phyloP scores from a whole-genome alignment of 495 filamentous ascomycete genomes.

The Umbilicaria muhlenbergii region DNA sequence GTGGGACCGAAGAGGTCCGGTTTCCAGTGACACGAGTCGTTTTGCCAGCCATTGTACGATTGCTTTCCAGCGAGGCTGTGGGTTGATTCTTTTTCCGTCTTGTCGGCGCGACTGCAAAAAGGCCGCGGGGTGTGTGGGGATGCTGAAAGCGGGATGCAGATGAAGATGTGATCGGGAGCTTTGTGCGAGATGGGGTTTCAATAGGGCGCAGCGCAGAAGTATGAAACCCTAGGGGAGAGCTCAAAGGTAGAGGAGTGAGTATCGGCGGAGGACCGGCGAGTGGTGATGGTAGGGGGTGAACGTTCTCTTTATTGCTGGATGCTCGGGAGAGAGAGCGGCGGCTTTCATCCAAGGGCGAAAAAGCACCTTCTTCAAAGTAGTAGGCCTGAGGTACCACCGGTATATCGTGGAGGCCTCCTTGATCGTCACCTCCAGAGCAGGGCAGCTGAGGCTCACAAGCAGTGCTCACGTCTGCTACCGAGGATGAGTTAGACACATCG shows the following conservation, averaged over 20 bases:
- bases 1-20: not conserved
- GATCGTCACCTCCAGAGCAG: too few species aligned
- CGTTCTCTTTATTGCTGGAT: slow-evolving; percentile 9
- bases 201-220: not conserved
- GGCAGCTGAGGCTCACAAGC: too few species aligned
- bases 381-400: too few species aligned
- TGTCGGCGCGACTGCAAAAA: slow-evolving; percentile 2
- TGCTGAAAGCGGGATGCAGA: not conserved
- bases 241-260: not conserved
- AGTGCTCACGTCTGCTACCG: not conserved
- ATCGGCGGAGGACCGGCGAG: not conserved
- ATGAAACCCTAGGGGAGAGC: not conserved
- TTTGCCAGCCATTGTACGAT: not conserved
- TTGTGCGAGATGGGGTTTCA: not conserved
- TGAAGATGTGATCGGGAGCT: not conserved
- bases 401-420: too few species aligned
- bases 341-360: not conserved
- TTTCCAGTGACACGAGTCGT: not conserved
- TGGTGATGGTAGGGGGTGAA: not conserved
- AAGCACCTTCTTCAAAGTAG: too few species aligned
- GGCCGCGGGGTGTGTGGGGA: slow-evolving; percentile 1
- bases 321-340: not conserved
- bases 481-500: not conserved
- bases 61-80: too few species aligned
- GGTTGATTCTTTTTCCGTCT: not conserved